Evolutionary conservation across 2,329 filamentous ascomycete genomes (phyloP).

Genomic region (Aspergillus phoenicis): DNA sequence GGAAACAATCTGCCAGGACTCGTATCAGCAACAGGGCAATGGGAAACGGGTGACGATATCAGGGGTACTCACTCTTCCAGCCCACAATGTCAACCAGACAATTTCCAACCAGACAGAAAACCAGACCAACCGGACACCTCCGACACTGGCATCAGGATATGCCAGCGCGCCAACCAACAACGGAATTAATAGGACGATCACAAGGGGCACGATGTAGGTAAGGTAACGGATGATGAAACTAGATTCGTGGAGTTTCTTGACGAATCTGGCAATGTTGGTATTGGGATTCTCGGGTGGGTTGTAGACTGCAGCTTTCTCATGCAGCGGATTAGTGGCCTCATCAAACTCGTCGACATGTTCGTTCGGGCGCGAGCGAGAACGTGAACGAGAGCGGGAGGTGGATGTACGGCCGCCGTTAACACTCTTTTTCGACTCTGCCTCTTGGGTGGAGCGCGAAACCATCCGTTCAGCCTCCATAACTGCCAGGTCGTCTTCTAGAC

Average conservation of each 20-base stretch:
- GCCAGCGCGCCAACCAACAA: constrained; percentile 65
- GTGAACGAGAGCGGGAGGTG: constrained; percentile 56
- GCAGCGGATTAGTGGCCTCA: constrained; percentile 67
- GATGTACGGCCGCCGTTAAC: constrained; percentile 46
- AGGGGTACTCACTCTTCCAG: constrained; percentile 55
- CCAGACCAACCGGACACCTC: constrained; percentile 80
- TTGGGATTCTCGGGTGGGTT: constrained; percentile 65
- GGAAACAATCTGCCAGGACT: constrained; percentile 55
- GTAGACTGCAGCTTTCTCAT: constrained; percentile 67
- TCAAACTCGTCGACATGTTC: constrained; percentile 69
- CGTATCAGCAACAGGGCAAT: background rate
- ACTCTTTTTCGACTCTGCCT: constrained; percentile 27
- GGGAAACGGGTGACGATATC: background rate
- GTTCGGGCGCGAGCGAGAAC: constrained; percentile 55
- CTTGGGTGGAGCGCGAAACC: constrained; percentile 49
- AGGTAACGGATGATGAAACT: constrained; percentile 70
- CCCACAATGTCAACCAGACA: constrained; percentile 89
- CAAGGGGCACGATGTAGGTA: constrained; percentile 69
- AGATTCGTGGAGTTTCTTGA: constrained; percentile 67
- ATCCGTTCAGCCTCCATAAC: constrained; percentile 67
- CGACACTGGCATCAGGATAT: constrained; percentile 64
- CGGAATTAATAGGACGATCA: constrained; percentile 67
- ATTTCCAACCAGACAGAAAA: constrained; percentile 96
- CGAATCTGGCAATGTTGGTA: constrained; percentile 63
- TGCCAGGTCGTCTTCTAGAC: constrained; percentile 67